Evolutionary conservation across 208 protist genomes (phyloP), one percentile per base, ranked within the genome.

Genomic region (Acanthamoeba royreba): DNA sequence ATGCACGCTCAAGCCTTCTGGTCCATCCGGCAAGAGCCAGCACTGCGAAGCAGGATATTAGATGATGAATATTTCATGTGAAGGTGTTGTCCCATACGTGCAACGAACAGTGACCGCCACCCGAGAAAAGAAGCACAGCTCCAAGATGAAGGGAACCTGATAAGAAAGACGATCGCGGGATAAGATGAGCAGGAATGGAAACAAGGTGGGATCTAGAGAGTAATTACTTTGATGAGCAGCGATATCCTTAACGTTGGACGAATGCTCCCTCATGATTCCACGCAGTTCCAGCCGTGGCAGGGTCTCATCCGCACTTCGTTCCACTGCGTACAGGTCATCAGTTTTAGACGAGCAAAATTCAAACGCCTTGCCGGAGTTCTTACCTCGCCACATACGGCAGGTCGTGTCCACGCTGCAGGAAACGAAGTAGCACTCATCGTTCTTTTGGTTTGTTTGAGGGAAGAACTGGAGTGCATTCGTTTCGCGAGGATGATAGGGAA

Each of bases 371-470:
- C n/a, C 19, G n/a, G 7, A 40, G n/a, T 2, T 4, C 61, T 25
- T 49, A 49, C 81, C n/a, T 55, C 33, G 45, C 81, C 81, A 88
- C 17, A 88, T 9, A 22, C 81, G 45, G 52, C 42, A 55, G 25
- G 81, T 88, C 3, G 81, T 88, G 81, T 88, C 81, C 13, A 88
- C 49, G 47, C 81, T 88, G 47, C 81, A 88, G 33, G 81, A 66
- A 8, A 28, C 42, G 5, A 88, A 28, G 22, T 45, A 88, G 45
- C 31, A n/a, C 33, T 5, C 81, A 22, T 28, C 45, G 33, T 40
- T 88, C 81, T 13, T 88, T 7, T 2, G 1, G 74, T 31, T 38
- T 2, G 45, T 17, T 1, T 31, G 15, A 11, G 31, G 5, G 47
- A 88, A 4, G 81, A 55, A 88, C 22, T 47, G 69, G 13, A 88